Conservation (phyloP, 148 eudicot species). For the Cornus suecica region DNA sequence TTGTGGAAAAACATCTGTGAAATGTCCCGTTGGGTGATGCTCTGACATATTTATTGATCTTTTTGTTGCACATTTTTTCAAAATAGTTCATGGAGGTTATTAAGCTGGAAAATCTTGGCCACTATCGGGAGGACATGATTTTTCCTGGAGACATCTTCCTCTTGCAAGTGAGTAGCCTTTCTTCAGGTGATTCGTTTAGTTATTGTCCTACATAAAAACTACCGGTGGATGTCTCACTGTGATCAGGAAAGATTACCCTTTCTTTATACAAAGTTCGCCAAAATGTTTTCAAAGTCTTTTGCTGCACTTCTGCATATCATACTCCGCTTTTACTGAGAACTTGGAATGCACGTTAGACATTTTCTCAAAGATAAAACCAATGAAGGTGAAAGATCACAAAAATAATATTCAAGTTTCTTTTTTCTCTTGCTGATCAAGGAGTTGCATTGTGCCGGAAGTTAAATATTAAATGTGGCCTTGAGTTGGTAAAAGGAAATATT, state of each 20-base stretch:
- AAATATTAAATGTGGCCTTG: background rate
- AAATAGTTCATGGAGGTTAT: slow-evolving; percentile 94
- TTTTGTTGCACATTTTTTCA: background rate
- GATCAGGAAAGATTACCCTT: background rate
- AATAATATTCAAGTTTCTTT: background rate
- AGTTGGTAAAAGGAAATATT: background rate
- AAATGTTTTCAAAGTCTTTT: background rate
- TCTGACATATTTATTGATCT: slow-evolving; percentile 1
- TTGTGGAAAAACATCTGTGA: background rate
- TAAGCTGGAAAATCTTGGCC: slow-evolving; percentile 73
- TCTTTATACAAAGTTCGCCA: background rate
- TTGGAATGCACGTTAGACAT: background rate
- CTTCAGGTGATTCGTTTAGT: background rate
- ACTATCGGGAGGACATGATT: slow-evolving; percentile 71
- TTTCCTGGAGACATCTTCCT: slow-evolving; percentile 80
- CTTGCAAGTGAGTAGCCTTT: slow-evolving; percentile 57
- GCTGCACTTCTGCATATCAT: background rate
- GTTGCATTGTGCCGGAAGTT: background rate
- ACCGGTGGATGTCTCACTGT: background rate
- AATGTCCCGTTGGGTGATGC: too few species aligned
- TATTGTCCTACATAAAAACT: background rate
- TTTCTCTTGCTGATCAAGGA: background rate
- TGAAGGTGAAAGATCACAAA: too few species aligned
- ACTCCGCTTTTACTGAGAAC: background rate
- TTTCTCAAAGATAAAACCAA: too few species aligned